Base-by-base conservation (phyloP, 345 rosid species). In the Linum tenue region DNA sequence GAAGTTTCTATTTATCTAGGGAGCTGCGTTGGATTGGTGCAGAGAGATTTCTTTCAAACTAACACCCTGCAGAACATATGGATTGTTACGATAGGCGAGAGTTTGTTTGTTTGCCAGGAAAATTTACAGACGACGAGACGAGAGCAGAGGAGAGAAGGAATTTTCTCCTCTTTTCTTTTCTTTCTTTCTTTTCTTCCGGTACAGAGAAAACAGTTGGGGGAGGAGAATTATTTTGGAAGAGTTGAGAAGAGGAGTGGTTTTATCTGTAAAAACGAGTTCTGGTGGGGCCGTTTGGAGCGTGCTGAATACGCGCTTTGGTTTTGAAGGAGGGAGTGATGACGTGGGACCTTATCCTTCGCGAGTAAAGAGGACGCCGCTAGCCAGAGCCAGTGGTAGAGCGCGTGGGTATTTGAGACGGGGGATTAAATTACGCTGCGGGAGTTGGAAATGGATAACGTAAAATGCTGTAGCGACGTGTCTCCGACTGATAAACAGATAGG, bases 71-170 rank as follows among this genome's bases (percentile, higher is more conserved):
- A 41, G 44, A 41, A 8, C 5, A 22, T 22, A 22, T 22, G 31
- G 31, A 22, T 22, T 22, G 59, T 62, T 67, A 43, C 67, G 67
- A 64, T 64, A 60, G 64, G 64, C 43, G 22, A 51, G 10, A 7
- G 38, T 36, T 71, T 69, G 84, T 80, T 78, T 76, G 79, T 67
- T 72, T 72, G 72, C 43, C 73, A 12, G 65, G 78, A 70, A 82
- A 68, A 40, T 67, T 59, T 55, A 9, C 36, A 37, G 22, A 11
- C 11, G 6, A 56, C 31, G 31, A n/a, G n/a, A n/a, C n/a, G n/a
- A 22, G 69, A 7, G 9, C 50, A 63, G 55, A 55, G 16, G 6
- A 69, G 56, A 61, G 43, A 56, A 39, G 14, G 14, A 56, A 50
- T 61, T 50, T 43, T 65, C 61, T 39, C 5, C 0, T 5, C 12